phyloP scores from a whole-genome alignment of 2,329 filamentous ascomycete species.

The Botrytis fabae region DNA sequence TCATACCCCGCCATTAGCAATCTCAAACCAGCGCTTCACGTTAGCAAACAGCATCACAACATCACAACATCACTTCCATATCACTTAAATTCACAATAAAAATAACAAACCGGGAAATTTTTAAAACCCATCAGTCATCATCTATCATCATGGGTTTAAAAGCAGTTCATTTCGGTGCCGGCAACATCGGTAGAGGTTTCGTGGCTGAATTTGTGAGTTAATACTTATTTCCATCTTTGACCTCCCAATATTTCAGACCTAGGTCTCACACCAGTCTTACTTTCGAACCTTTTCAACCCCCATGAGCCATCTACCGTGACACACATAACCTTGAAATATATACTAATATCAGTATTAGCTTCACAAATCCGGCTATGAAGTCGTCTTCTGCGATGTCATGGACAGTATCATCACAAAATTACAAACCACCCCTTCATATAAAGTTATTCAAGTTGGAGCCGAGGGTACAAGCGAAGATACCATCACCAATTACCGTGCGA shows the following conservation, averaged over 20 bases:
- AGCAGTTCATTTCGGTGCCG: slow-evolving; percentile 82
- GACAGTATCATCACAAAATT: slow-evolving; percentile 78
- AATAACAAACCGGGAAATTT: too few species aligned
- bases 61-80: too few species aligned
- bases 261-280: neutral
- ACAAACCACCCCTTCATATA: slow-evolving; percentile 75
- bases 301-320: neutral
- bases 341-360: slow-evolving; percentile 22
- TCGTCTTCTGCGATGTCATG: slow-evolving; percentile 94
- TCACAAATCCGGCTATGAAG: slow-evolving; percentile 91
- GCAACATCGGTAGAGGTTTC: slow-evolving; percentile 67
- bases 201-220: slow-evolving; percentile 32
- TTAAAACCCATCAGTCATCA: neutral
- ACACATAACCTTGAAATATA: neutral
- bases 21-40: neutral
- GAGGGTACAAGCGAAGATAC: slow-evolving; percentile 78
- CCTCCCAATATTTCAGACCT: neutral
- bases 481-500: slow-evolving; percentile 94
- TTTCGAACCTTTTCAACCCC: neutral
- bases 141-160: slow-evolving; percentile 50
- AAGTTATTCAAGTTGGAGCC: slow-evolving; percentile 87
- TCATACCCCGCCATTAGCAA: neutral
- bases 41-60: neutral
- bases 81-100: neutral
- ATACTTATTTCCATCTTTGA: too few species aligned